Conservation (phyloP, 306 rosid genomes). For the Castanospermum australe region DNA sequence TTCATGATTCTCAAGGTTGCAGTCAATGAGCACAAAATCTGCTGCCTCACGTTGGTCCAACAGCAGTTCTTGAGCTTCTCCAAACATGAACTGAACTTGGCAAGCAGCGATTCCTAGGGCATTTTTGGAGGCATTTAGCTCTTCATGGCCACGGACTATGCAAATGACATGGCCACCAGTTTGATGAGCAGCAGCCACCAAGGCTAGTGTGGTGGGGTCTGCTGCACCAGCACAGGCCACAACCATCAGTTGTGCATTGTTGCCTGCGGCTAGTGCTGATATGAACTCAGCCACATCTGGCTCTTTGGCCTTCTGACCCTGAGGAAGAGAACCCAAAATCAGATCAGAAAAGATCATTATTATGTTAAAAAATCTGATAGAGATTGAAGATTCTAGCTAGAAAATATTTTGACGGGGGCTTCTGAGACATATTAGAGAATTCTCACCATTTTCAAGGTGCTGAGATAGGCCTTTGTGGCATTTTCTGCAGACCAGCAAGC, state of each 20-base stretch:
- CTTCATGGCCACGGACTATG: slow-evolving; percentile 42
- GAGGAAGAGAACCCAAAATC: neutral
- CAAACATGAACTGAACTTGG: slow-evolving; percentile 62
- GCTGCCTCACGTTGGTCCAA: slow-evolving; percentile 39
- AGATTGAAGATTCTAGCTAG: neutral
- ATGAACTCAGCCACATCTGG: slow-evolving; percentile 82
- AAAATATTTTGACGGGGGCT: neutral
- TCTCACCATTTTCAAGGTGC: slow-evolving; percentile 83
- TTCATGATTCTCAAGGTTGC: slow-evolving; percentile 58
- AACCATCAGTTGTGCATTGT: slow-evolving; percentile 77
- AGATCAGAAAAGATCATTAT: neutral
- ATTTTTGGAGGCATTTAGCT: slow-evolving; percentile 42
- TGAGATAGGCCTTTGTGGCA: slow-evolving; percentile 94
- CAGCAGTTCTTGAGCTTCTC: slow-evolving; percentile 47
- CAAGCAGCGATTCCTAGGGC: slow-evolving; percentile 37
- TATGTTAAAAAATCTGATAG: neutral
- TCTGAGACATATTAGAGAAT: neutral
- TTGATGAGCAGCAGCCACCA: slow-evolving; percentile 69
- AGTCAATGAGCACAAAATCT: slow-evolving; percentile 74
- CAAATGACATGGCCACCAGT: slow-evolving; percentile 66
- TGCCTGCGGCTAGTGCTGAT: slow-evolving; percentile 83
- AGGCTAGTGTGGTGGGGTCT: slow-evolving; percentile 53
- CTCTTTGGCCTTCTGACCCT: slow-evolving; percentile 60
- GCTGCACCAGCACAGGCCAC: slow-evolving; percentile 55
- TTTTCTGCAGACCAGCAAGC: slow-evolving; percentile 96